Evolutionary conservation across 306 rosid genomes (phyloP), one percentile per base, ranked within the genome.

Genomic region (Pachyrhizus erosus): DNA sequence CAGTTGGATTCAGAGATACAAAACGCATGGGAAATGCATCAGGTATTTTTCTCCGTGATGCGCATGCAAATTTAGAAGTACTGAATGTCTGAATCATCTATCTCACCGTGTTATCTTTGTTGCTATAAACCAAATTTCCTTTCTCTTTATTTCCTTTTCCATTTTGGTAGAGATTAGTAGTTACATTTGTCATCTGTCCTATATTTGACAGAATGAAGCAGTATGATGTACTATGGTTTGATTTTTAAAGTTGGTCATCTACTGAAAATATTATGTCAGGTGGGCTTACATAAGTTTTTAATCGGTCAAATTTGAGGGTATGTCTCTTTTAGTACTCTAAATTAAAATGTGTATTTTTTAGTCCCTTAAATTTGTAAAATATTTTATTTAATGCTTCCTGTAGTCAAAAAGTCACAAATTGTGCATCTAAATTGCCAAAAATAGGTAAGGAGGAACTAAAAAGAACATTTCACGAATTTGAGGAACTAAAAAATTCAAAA

Each of bases 1-100:
- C 97, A 42, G 77, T 93, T 70, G 92, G 95, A 79, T 93, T 93
- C 66, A 75, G 94, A 87, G 96, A 91, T 83, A 91, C 94, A 7
- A 91, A 82, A 82, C 94, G 90, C 74, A 8, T 93, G 85, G 97
- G 95, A 14, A 91, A 91, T 75, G 97, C 97, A 24, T 88, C 97
- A 93, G 95, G 97, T 92, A 89, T 57, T 37, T 11, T 70, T 23
- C 55, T 70, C 37, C 2, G 2, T 42, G 52, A 68, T 18, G 17
- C 29, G 10, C 29, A 20, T 39, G 1, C n/a, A 39, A 39, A 39
- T 68, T 67, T 20, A 68, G 29, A 68, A 39, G 49, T 42, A 40
- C 20, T 69, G 5, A 69, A 42, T 21, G 34, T 69, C 20, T 20
- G 37, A 40, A 69, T 40, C 74, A 31, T 65, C 39, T 65, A n/a